Conservation (phyloP, 202 grass and related monocot species). For the Hordeum pubiflorum region DNA sequence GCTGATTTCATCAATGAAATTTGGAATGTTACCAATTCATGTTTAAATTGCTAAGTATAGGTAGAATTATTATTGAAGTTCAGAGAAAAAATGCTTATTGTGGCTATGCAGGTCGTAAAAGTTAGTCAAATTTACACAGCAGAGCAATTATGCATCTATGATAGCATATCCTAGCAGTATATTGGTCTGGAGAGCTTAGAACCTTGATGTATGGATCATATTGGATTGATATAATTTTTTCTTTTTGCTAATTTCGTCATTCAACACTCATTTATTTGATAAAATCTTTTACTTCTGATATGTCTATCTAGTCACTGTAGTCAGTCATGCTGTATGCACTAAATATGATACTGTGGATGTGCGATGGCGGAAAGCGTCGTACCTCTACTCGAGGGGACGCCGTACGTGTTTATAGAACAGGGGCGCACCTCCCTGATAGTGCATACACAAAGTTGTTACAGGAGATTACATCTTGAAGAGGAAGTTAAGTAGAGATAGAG, state of each 20-base stretch:
- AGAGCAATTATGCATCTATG: neutral
- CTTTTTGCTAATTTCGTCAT: neutral
- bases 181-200: neutral
- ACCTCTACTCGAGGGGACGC: too few relatives aligned
- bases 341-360: neutral
- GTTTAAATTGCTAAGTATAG: neutral
- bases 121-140: neutral
- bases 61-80: neutral
- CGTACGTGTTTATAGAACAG: too few relatives aligned
- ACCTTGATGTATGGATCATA: neutral
- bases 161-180: neutral
- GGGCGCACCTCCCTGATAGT: too few relatives aligned
- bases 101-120: neutral
- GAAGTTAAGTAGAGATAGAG: too few relatives aligned
- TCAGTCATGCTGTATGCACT: neutral
- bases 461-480: too few relatives aligned
- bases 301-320: neutral
- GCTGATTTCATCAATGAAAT: neutral
- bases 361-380: too few relatives aligned
- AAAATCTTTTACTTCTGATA: neutral
- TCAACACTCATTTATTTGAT: neutral
- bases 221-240: neutral
- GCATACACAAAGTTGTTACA: too few relatives aligned
- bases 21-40: neutral
- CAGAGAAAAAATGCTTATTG: neutral